phyloP scores from a whole-genome alignment of 2,329 filamentous ascomycete species.

The Hymenoscyphus fraxineus region DNA sequence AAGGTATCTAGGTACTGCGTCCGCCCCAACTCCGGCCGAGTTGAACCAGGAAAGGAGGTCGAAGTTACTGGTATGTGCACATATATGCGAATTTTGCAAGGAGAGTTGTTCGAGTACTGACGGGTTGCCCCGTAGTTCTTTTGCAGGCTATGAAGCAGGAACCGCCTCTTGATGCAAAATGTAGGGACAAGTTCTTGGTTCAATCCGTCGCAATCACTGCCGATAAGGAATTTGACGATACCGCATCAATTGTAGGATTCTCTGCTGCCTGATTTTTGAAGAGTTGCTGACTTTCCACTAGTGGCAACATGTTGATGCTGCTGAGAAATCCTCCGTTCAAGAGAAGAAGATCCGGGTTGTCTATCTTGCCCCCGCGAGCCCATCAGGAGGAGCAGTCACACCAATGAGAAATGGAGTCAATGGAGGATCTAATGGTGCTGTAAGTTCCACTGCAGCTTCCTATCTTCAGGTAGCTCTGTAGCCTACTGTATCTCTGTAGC shows the following conservation, averaged over 20 bases:
- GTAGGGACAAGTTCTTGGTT: constrained; percentile 96
- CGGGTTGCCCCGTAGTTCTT: constrained; percentile 58
- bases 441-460: constrained; percentile 15
- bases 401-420: constrained; percentile 31
- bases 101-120: constrained; percentile 17
- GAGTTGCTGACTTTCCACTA: constrained; percentile 15
- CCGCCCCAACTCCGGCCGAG: constrained; percentile 91
- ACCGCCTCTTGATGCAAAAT: constrained; percentile 79
- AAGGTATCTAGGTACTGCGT: constrained; percentile 79
- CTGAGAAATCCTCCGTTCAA: constrained; percentile 71
- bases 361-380: constrained; percentile 66
- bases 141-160: constrained; percentile 98
- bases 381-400: constrained; percentile 21
- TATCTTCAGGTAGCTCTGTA: background rate
- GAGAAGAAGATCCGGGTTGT: constrained; percentile 95
- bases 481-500: background rate
- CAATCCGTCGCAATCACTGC: constrained; percentile 82
- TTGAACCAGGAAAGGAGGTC: constrained; percentile 84
- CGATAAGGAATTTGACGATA: constrained; percentile 79
- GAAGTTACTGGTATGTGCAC: constrained; percentile 77
- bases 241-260: constrained; percentile 70
- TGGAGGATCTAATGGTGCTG: constrained; percentile 23
- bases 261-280: background rate
- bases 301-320: constrained; percentile 70
- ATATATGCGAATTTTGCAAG: constrained; percentile 1